Evolutionary conservation across 2,329 filamentous ascomycete genomes (phyloP).

Genomic region (Sphaerulina populicola): DNA sequence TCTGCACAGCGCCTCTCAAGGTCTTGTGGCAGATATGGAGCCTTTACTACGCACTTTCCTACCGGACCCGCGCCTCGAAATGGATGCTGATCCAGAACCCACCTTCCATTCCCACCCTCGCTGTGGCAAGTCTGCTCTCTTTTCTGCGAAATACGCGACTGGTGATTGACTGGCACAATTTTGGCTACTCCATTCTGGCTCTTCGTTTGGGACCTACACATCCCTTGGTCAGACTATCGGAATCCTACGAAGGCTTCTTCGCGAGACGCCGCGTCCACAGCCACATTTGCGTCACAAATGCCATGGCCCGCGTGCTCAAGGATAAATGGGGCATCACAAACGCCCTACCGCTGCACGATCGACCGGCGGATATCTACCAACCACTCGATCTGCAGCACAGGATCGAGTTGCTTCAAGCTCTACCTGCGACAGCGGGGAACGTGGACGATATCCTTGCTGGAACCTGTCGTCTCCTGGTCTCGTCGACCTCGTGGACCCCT

Average conservation of each 20-base stretch:
- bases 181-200: conserved; percentile 86
- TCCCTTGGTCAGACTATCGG: conserved; percentile 68
- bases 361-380: conserved; percentile 73
- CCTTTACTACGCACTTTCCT: conserved; percentile 64
- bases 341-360: conserved; percentile 68
- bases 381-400: conserved; percentile 52
- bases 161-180: conserved; percentile 98
- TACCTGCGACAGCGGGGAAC: conserved; percentile 57
- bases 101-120: conserved; percentile 84
- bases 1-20: conserved; percentile 71
- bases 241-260: conserved; percentile 66
- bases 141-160: conserved; percentile 70
- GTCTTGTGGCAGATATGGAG: conserved; percentile 72
- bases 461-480: conserved; percentile 64
- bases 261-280: conserved; percentile 53
- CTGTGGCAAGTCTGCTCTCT: conserved; percentile 63
- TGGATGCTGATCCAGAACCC: conserved; percentile 93
- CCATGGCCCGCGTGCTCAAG: conserved; percentile 70
- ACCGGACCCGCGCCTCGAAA: conserved; percentile 61
- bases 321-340: conserved; percentile 55
- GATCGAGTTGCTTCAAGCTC: conserved; percentile 52
- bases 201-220: conserved; percentile 56
- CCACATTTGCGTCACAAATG: conserved; percentile 81
- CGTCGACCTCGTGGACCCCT: conserved; percentile 92
- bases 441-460: conserved; percentile 40